Percentiles rank a stretch among this genome's conserved stretches.
These are phyloP conservation scores for Phialophora chinensis DNA, from an alignment of 2,329 filamentous ascomycete species.

Conservation along the genomic window DNA sequence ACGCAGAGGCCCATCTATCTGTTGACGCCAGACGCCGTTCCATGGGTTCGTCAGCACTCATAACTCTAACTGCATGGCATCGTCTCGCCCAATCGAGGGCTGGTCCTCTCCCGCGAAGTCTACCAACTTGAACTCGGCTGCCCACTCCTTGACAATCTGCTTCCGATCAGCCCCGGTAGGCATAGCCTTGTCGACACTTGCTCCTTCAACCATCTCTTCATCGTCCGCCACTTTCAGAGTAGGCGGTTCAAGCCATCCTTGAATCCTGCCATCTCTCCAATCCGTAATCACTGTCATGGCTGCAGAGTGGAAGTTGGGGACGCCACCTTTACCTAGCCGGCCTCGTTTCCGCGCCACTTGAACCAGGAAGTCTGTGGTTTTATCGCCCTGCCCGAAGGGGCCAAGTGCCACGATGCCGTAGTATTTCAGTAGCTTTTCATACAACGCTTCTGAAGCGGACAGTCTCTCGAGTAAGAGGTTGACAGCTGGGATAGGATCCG, in stretches of 20 bases:
- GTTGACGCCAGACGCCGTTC: constrained; percentile 6
- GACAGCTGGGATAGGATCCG: constrained; percentile 88
- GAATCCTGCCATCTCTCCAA: constrained; percentile 93
- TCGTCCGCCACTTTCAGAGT: constrained; percentile 63
- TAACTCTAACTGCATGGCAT: constrained; percentile 42
- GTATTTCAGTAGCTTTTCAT: constrained; percentile 78
- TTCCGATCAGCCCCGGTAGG: constrained; percentile 70
- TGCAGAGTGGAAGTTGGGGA: constrained; percentile 85
- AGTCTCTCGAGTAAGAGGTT: constrained; percentile 81
- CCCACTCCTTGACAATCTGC: constrained; percentile 89
- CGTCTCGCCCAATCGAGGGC: constrained; percentile 4
- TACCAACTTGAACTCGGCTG: constrained; percentile 92
- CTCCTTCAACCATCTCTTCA: constrained; percentile 45
- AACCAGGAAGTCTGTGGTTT: constrained; percentile 87
- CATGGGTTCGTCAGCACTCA: constrained; percentile 39
- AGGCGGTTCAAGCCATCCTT: constrained; percentile 86
- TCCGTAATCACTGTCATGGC: constrained; percentile 95
- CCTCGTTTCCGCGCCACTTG: constrained; percentile 95
- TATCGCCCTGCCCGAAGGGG: constrained; percentile 68
- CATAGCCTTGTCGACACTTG: constrained; percentile 48
- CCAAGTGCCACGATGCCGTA: constrained; percentile 86
- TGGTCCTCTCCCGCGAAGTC: constrained; percentile 80
- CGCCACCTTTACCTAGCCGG: constrained; percentile 82
- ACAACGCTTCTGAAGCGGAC: constrained; percentile 72
- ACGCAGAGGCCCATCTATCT: not conserved